Evolutionary conservation across 352 stramenopile genomes (phyloP).

Genomic region (Thalassiosira livingstoniorum): DNA sequence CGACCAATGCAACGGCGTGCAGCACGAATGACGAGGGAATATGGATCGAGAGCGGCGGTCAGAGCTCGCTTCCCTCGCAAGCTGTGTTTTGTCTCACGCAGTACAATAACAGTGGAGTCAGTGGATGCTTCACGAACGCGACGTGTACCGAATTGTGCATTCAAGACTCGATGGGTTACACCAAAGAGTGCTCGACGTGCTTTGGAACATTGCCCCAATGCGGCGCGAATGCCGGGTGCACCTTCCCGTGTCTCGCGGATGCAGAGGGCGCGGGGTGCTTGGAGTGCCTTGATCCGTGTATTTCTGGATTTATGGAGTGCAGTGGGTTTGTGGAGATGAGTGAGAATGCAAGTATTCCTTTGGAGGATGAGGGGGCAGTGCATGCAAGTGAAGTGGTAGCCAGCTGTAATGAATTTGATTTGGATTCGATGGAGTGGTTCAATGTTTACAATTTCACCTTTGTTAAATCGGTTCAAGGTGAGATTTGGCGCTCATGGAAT

Average conservation of each 20-base stretch:
- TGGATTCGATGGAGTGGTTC: conserved; percentile 51
- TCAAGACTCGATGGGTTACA: conserved; percentile 34
- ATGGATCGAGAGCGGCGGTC: conserved; percentile 17
- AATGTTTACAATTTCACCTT: conserved; percentile 63
- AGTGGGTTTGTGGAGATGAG: conserved; percentile 32
- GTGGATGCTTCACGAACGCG: conserved; percentile 25
- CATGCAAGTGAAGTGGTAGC: not conserved
- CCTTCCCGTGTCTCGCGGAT: conserved; percentile 42
- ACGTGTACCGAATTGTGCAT: conserved; percentile 30
- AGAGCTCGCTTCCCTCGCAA: not conserved
- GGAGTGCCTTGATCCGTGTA: conserved; percentile 49
- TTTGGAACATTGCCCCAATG: conserved; percentile 33
- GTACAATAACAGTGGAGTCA: conserved; percentile 34
- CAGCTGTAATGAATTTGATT: conserved; percentile 56
- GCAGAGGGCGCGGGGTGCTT: conserved; percentile 35
- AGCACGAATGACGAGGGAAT: conserved; percentile 19
- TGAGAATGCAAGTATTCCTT: not conserved
- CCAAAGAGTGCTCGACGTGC: conserved; percentile 23
- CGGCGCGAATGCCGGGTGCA: conserved; percentile 46
- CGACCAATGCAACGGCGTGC: conserved; percentile 10
- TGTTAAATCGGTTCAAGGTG: conserved; percentile 19
- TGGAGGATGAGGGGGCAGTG: not conserved
- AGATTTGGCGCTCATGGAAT: too few species aligned
- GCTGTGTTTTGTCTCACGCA: conserved; percentile 29
- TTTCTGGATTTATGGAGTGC: conserved; percentile 38